Evolutionary conservation across 2,329 filamentous ascomycete species (phyloP), one percentile per base, ranked within the genome.

Genomic region (Colletotrichum echinochloae): DNA sequence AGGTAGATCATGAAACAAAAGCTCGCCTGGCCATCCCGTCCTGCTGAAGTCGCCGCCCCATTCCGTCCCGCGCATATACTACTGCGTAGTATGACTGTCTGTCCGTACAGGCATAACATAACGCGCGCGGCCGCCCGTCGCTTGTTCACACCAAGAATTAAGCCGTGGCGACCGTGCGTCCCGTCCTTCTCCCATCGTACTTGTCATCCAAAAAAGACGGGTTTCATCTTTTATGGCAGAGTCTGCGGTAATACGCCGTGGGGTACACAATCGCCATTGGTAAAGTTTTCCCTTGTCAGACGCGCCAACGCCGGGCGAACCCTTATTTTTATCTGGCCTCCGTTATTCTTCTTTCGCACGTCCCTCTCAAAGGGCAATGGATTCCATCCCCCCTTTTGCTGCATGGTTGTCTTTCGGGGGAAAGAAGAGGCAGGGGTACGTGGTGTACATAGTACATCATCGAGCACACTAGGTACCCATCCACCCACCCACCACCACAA

Each of bases 241-340:
- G 44, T 20, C n/a, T 46, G 9, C 23, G 9, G 44, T 11, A 23
- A 12, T 46, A n/a, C 20, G 7, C 44, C 44, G 9, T 46, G 44
- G 44, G 20, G n/a, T 37, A 26, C n/a, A 16, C n/a, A 18, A 35
- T 23, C n/a, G 5, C 28, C 2, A 26, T 5, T 8, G 30, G 20
- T 49, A 35, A 26, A 49, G 41, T 62, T 52, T 41, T 41, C 44
- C 57, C 57, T 55, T 59, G 67, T 59, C 64, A 67, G 56, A 67
- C 46, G 39, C 48, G 55, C 63, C 63, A 70, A 60, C 56, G 51
- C 63, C 66, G 44, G 16, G 37, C 14, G 51, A 67, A 67, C 64
- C 64, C 62, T 70, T 46, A 46, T 70, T 70, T 70, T 67, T 70
- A 70, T 70, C 67, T 52, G 57, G 60, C 63, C 49, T 61, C 61